Conservation (phyloP, 139 green algal genomes). For the Closterium sp. region DNA sequence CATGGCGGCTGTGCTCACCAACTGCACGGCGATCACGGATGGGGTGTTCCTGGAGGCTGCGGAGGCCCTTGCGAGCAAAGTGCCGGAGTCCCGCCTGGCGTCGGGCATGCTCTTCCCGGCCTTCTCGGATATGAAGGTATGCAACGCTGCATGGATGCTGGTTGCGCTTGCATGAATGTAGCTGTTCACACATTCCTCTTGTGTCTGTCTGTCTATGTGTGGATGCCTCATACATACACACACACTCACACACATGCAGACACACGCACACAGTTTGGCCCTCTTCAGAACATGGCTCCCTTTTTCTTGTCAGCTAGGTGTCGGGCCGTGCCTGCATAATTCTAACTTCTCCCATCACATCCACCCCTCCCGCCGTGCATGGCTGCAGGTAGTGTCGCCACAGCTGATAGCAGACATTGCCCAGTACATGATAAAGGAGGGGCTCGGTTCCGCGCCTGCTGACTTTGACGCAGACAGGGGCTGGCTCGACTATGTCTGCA, state of each 20-base stretch:
- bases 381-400: background rate
- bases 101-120: conserved; percentile 30
- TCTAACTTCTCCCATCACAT: background rate
- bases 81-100: background rate
- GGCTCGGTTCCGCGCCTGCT: background rate
- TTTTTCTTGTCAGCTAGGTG: too few relatives aligned
- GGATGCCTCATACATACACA: too few relatives aligned
- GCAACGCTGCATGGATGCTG: too few relatives aligned
- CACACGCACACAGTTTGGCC: too few relatives aligned
- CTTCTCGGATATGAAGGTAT: conserved; percentile 36
- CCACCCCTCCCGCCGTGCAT: background rate
- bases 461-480: background rate
- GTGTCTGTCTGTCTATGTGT: too few relatives aligned
- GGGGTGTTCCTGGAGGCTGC: conserved; percentile 20
- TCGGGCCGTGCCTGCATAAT: background rate
- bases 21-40: conserved; percentile 21
- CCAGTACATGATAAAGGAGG: conserved; percentile 3
- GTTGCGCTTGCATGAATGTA: too few relatives aligned
- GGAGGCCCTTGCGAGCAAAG: conserved; percentile 5
- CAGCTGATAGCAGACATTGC: conserved; percentile 18
- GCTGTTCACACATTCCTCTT: too few relatives aligned
- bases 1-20: conserved; percentile 26
- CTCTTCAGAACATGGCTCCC: too few relatives aligned
- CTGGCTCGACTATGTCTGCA: background rate
- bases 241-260: too few relatives aligned